Conservation (phyloP, 2,329 filamentous ascomycete species). For the Balansia obtecta region DNA sequence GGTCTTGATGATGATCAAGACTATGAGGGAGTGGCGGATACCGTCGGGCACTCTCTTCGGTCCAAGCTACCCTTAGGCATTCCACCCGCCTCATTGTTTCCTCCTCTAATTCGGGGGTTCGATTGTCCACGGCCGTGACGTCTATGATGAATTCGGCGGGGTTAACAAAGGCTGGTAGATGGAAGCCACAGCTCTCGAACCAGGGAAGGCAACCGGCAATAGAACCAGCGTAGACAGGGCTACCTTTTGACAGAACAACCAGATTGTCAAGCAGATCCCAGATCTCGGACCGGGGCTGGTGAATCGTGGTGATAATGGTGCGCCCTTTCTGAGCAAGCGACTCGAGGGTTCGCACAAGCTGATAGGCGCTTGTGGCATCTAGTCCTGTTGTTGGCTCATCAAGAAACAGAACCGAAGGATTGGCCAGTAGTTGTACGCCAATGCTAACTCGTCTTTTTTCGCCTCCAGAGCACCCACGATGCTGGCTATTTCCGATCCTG, state of each 20-base stretch:
- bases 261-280: slow-evolving; percentile 67
- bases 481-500: slow-evolving; percentile 55
- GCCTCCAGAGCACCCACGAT: slow-evolving; percentile 67
- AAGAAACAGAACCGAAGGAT: slow-evolving; percentile 64
- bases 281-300: slow-evolving; percentile 68
- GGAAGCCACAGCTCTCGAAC: slow-evolving; percentile 48
- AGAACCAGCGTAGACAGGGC: slow-evolving; percentile 54
- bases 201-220: slow-evolving; percentile 46
- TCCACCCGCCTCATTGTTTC: slow-evolving; percentile 47
- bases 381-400: slow-evolving; percentile 72
- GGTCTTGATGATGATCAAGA: slow-evolving; percentile 1
- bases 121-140: slow-evolving; percentile 60
- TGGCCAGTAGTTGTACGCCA: slow-evolving; percentile 66
- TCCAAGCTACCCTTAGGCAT: slow-evolving; percentile 50
- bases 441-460: slow-evolving; percentile 69
- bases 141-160: slow-evolving; percentile 69
- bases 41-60: slow-evolving; percentile 19
- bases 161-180: slow-evolving; percentile 60
- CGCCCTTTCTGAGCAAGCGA: slow-evolving; percentile 53
- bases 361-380: slow-evolving; percentile 65
- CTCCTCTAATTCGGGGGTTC: slow-evolving; percentile 52
- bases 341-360: slow-evolving; percentile 60
- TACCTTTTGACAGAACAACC: slow-evolving; percentile 54
- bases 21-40: slow-evolving; percentile 13
- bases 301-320: slow-evolving; percentile 63